A percentile compares a stretch with the other conserved stretches of the same genome.
These are phyloP conservation scores for Sicyos edulis DNA, from an alignment of 306 rosid genomes.

Conservation along the genomic window DNA sequence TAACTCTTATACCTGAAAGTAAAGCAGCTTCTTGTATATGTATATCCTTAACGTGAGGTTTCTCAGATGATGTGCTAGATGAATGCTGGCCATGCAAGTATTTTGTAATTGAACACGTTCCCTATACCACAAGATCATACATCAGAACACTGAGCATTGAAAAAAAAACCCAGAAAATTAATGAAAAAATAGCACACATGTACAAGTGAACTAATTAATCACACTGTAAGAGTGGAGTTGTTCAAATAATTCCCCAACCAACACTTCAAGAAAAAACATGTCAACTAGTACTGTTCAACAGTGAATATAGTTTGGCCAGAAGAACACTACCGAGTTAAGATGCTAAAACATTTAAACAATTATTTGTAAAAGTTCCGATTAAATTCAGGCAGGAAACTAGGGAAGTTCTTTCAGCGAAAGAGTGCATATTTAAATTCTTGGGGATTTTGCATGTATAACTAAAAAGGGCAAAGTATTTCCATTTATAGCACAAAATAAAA, in stretches of 20 bases:
- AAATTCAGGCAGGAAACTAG: constrained; percentile 4
- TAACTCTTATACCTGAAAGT: constrained; percentile 50
- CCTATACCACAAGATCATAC: constrained; percentile 36
- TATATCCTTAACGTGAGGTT: constrained; percentile 28
- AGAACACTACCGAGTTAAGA: not conserved
- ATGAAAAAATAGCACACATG: not conserved
- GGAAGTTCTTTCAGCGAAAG: not conserved
- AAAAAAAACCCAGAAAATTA: not conserved
- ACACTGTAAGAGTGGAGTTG: not conserved
- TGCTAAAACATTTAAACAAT: not conserved
- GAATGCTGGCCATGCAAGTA: constrained; percentile 55
- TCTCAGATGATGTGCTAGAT: constrained; percentile 37
- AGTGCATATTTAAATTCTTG: not conserved
- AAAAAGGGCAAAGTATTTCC: too few relatives aligned
- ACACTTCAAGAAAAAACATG: not conserved
- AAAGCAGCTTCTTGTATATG: constrained; percentile 54
- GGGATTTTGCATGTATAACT: too few relatives aligned
- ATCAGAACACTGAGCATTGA: constrained; percentile 21
- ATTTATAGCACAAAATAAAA: too few relatives aligned
- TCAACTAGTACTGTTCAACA: constrained; percentile 9
- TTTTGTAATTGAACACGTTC: constrained; percentile 69
- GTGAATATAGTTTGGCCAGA: not conserved
- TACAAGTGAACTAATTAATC: constrained; percentile 4
- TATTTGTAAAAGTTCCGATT: not conserved
- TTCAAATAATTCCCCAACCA: not conserved